Evolutionary conservation across 2,329 filamentous ascomycete genomes (phyloP).

Genomic region (Stagonosporopsis vannaccii): DNA sequence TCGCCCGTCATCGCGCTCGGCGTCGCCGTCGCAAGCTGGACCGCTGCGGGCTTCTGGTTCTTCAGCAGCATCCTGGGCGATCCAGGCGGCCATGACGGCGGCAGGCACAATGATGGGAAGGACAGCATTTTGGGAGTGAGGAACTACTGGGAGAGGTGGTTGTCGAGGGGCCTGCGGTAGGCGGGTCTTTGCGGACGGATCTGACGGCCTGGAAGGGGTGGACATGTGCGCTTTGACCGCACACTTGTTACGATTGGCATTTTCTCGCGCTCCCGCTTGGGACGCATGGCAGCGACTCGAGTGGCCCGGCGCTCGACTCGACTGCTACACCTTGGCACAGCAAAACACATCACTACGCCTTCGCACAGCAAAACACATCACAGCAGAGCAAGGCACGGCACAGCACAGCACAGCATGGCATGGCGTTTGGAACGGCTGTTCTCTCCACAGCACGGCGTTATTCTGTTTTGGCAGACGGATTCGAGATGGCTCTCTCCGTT

Average conservation of each 20-base stretch:
- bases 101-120: constrained; percentile 63
- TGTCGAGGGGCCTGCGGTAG: constrained; percentile 51
- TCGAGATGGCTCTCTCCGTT: background rate
- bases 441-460: background rate
- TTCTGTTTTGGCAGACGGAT: background rate
- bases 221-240: background rate
- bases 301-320: too few species aligned
- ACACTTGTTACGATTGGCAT: background rate
- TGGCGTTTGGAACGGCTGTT: background rate
- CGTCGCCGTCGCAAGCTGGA: constrained; percentile 65
- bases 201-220: too few species aligned
- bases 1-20: constrained; percentile 65
- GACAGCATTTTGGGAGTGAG: constrained; percentile 66
- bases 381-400: background rate
- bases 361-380: too few species aligned
- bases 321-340: too few species aligned
- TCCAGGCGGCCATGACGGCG: constrained; percentile 64
- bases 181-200: too few species aligned
- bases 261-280: constrained; percentile 3
- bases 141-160: constrained; percentile 67
- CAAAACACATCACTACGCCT: too few species aligned
- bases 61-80: constrained; percentile 68
- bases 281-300: too few species aligned
- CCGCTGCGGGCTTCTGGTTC: constrained; percentile 68
- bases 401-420: background rate